A percentile compares a stretch with the other conserved stretches of the same genome.
Conservation (phyloP, 805 yeast species). For the Nakazawaea laoshanensis region DNA sequence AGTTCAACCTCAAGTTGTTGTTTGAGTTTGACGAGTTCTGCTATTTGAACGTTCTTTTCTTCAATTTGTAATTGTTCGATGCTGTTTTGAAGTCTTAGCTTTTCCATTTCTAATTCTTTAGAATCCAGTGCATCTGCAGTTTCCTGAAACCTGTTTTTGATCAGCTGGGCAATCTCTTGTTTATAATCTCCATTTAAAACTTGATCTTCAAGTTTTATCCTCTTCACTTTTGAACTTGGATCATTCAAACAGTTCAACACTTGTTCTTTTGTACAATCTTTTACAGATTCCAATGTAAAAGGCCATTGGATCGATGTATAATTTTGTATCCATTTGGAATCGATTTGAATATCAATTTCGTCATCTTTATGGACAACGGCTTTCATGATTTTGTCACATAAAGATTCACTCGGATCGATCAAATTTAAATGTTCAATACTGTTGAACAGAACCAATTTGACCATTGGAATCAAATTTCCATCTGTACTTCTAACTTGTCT, state of each 20-base stretch:
- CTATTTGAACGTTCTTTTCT: conserved; percentile 28
- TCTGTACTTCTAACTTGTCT: conserved; percentile 11
- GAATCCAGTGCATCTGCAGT: conserved; percentile 17
- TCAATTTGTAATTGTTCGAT: conserved; percentile 31
- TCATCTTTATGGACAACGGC: conserved; percentile 14
- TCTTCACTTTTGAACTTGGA: conserved; percentile 12
- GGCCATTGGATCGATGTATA: conserved; percentile 13
- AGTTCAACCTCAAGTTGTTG: conserved; percentile 24
- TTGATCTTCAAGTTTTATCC: too few relatives aligned
- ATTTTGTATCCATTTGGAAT: conserved; percentile 21
- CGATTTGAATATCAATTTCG: conserved; percentile 7
- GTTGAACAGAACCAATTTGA: conserved; percentile 35
- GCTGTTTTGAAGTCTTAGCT: conserved; percentile 28
- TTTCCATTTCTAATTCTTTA: conserved; percentile 15
- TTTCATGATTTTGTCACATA: conserved; percentile 14
- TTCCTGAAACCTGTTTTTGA: conserved; percentile 23
- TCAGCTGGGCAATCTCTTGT: conserved; percentile 24
- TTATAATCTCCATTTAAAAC: conserved; percentile 19
- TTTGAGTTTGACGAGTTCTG: conserved; percentile 28
- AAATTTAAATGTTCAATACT: conserved; percentile 35
- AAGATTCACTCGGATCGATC: conserved; percentile 12
- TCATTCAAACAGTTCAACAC: conserved; percentile 14
- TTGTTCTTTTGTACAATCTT: conserved; percentile 12
- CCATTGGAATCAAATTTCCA: conserved; percentile 27
- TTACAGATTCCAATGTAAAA: conserved; percentile 10